A percentile compares a stretch with the other conserved stretches of the same genome.
Evolutionary conservation across 2,329 filamentous ascomycete genomes (phyloP).

Genomic region (Chlorencoelia australis): DNA sequence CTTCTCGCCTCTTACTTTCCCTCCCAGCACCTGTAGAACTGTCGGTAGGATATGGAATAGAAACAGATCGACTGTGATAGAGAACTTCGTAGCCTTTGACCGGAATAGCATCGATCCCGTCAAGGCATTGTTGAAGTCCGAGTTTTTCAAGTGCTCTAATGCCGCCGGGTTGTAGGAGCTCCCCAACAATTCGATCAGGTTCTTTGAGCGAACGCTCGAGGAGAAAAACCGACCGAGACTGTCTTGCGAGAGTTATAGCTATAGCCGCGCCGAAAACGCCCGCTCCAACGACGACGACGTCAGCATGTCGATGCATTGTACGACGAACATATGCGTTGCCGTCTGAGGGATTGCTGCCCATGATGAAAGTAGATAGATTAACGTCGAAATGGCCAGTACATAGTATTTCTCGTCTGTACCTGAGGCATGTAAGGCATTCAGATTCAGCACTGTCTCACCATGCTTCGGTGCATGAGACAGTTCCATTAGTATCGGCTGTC

Average conservation of each 20-base stretch:
- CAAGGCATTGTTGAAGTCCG: slow-evolving; percentile 71
- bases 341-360: slow-evolving; percentile 2
- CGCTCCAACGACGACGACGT: slow-evolving; percentile 85
- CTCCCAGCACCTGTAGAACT: not conserved
- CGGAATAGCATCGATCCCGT: slow-evolving; percentile 76
- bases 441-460: no score
- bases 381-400: no score
- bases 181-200: slow-evolving; percentile 91
- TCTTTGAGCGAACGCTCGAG: slow-evolving; percentile 84
- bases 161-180: slow-evolving; percentile 87
- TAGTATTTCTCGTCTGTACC: no score
- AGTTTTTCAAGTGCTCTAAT: slow-evolving; percentile 70
- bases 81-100: slow-evolving; percentile 82
- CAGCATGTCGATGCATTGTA: slow-evolving; percentile 48
- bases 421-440: no score
- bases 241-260: slow-evolving; percentile 76
- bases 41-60: slow-evolving; percentile 68
- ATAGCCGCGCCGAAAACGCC: slow-evolving; percentile 82
- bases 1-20: slow-evolving; percentile 43
- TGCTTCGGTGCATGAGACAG: no score
- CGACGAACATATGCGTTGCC: no score
- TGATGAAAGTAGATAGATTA: no score
- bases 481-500: no score
- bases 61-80: slow-evolving; percentile 63
- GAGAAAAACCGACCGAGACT: slow-evolving; percentile 81